Conservation (phyloP, 1,284 basidiomycete genomes). For the Cryptococcus wingfieldii region DNA sequence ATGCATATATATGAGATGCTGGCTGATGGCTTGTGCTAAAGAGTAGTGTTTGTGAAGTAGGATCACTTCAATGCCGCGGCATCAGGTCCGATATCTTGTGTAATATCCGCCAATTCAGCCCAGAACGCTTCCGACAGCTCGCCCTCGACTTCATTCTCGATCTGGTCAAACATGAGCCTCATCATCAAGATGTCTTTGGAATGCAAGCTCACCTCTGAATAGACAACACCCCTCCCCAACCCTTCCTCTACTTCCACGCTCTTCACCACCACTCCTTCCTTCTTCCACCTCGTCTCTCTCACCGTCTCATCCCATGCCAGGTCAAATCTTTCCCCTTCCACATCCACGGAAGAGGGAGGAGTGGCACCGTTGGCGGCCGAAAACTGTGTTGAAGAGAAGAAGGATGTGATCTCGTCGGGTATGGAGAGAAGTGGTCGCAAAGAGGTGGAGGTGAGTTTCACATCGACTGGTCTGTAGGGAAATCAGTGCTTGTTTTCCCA, state of each 20-base stretch:
- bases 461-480: conserved; percentile 7
- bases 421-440: not conserved
- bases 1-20: not conserved
- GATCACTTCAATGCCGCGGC: conserved; percentile 8
- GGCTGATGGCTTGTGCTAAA: no score
- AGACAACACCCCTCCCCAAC: conserved; percentile 2
- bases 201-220: not conserved
- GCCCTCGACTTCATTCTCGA: not conserved
- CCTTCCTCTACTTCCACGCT: conserved; percentile 1
- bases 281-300: not conserved
- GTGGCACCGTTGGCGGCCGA: not conserved
- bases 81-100: conserved; percentile 14
- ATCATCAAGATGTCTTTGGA: not conserved
- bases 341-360: conserved; percentile 1
- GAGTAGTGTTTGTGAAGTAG: no score
- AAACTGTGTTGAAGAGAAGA: conserved; percentile 5
- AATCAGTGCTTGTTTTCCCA: not conserved
- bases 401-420: conserved; percentile 1
- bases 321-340: conserved; percentile 5
- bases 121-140: conserved; percentile 6
- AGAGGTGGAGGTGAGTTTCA: not conserved
- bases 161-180: not conserved
- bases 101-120: conserved; percentile 9
- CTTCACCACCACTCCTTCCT: not conserved
- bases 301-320: conserved; percentile 12